Evolutionary conservation across 768 basidiomycete genomes (phyloP).

Genomic region (Leccinum truebloodii): DNA sequence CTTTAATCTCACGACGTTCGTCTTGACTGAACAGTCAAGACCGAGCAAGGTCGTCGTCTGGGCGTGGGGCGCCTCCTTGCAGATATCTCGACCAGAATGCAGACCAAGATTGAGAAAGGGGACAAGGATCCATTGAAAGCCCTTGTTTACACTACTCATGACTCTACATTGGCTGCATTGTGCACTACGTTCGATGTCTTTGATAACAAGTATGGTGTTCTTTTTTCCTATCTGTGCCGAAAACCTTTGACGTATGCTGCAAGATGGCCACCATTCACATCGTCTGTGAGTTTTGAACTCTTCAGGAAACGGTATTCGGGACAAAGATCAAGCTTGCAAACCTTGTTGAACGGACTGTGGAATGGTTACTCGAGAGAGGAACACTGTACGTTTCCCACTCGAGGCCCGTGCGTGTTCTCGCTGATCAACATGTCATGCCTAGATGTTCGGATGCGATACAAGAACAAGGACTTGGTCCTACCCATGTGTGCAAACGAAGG

Average conservation of each 20-base stretch:
- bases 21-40: constrained; percentile 51
- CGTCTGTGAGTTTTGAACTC: constrained; percentile 72
- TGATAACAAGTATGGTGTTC: constrained; percentile 58
- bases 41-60: constrained; percentile 70
- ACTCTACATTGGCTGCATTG: constrained; percentile 67
- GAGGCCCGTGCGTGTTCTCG: neutral
- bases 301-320: constrained; percentile 44
- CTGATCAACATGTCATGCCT: neutral
- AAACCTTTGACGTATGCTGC: constrained; percentile 19
- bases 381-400: constrained; percentile 40
- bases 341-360: constrained; percentile 44
- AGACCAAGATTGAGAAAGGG: constrained; percentile 49
- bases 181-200: constrained; percentile 68
- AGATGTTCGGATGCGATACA: constrained; percentile 78
- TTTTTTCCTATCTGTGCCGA: neutral
- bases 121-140: constrained; percentile 56
- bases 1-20: constrained; percentile 3
- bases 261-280: constrained; percentile 76
- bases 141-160: constrained; percentile 71
- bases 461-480: constrained; percentile 62
- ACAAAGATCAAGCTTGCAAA: constrained; percentile 35
- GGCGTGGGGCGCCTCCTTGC: constrained; percentile 77
- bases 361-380: constrained; percentile 33
- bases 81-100: constrained; percentile 65
- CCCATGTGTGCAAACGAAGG: constrained; percentile 67